Base-by-base conservation (phyloP, 1,284 basidiomycete species). In the Xerocomus cyaneibrunnescens region DNA sequence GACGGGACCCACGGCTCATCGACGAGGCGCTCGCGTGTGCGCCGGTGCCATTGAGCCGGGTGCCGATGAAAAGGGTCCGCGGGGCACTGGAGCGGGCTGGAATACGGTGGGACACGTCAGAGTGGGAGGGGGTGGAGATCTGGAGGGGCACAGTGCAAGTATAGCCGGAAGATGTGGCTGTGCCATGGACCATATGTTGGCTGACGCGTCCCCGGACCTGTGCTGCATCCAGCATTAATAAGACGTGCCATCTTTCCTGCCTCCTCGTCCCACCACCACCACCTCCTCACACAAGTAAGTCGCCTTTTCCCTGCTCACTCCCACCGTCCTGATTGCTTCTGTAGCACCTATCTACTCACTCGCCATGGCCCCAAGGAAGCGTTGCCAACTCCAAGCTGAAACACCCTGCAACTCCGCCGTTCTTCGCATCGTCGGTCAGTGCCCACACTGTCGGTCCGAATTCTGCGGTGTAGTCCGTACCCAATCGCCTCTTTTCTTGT, bases 401-500 rank as follows among this genome's bases (percentile, higher is more conserved):
- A 75, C 79, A 54, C 83, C 82, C 53, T 92, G 91, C 76, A 87
- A 79, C 64, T 84, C 83, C 59, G 87, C 89, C 10, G 86, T 80
- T 12, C 77, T 92, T 43, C 84, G 89, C 59, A 85, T 93, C 57
- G 87, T 90, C 43, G 91, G 90, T 7, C 81, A 87, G 59, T 93
- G 90, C 65, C 81, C 88, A 34, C 85, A 89, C 63, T 93, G 90
- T 70, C 75, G 80, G 51, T 73, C 75, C 17, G 80, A 85, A 62
- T 92, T 91, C 73, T 93, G 90, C 66, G 81, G 82, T 53, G 74
- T 78, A 52, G 91, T 92, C 62, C 73, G 89, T 82, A 43, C 21
- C 39, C 39, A 21, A 14, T 22, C 34, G 5, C 25, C 38, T n/a
- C 12, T 30, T n/a, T 31, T 39, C 43, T 46, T 36, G 36, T 60